phyloP scores from a whole-genome alignment of 176 grass and related monocot genomes.

The Eragrostis nindensis region DNA sequence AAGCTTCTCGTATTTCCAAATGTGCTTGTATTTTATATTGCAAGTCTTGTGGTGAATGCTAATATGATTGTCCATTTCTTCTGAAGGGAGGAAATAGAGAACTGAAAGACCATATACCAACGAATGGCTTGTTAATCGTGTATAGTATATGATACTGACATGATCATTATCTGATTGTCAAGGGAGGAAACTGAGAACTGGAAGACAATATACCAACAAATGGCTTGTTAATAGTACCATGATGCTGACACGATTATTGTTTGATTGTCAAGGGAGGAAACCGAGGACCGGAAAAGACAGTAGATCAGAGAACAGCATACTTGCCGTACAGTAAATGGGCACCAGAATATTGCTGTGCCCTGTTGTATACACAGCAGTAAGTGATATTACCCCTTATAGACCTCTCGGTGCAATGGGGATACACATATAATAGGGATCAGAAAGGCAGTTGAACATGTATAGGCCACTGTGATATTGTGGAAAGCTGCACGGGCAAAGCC shows the following conservation, averaged over 20 bases:
- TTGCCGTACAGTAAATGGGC: slow-evolving; percentile 55
- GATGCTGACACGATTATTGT: slow-evolving; percentile 13
- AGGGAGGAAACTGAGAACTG: slow-evolving; percentile 1
- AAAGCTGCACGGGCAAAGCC: not conserved
- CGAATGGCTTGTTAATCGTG: not conserved
- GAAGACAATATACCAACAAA: not conserved
- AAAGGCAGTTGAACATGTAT: not conserved
- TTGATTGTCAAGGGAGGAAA: not conserved
- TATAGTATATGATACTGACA: slow-evolving; percentile 15
- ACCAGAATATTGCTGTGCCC: slow-evolving; percentile 37
- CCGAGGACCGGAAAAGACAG: not conserved
- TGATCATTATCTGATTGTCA: not conserved
- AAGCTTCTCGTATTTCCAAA: slow-evolving; percentile 13
- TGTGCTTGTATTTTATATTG: slow-evolving; percentile 3
- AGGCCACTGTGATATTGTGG: not conserved
- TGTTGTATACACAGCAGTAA: slow-evolving; percentile 28
- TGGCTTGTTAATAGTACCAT: no score
- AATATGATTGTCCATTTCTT: not conserved
- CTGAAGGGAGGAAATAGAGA: slow-evolving; percentile 6
- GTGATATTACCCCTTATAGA: not conserved
- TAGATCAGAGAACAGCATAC: slow-evolving; percentile 38
- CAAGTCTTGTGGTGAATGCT: slow-evolving; percentile 1
- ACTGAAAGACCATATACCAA: not conserved
- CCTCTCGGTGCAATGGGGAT: not conserved
- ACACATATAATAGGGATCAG: not conserved